These are phyloP conservation scores for Fusarium abutilonis DNA, from an alignment of 2,329 filamentous ascomycete species.

Conservation along the genomic window DNA sequence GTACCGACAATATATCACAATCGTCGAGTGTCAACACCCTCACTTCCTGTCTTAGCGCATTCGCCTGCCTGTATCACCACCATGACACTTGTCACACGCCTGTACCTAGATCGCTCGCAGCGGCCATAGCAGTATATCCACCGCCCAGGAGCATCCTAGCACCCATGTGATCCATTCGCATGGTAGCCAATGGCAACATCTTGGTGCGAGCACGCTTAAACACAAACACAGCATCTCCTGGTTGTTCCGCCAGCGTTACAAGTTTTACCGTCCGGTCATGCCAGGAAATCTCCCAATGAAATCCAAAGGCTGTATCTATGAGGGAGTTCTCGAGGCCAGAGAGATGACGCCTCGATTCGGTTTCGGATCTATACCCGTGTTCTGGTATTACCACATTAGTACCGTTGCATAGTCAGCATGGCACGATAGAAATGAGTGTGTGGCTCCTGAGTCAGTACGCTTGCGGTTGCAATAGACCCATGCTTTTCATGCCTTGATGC, in stretches of 20 bases:
- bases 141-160: conserved; percentile 23
- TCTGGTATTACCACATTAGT: conserved; percentile 37
- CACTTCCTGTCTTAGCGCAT: conserved; percentile 4
- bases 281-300: conserved; percentile 9
- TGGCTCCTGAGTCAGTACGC: conserved; percentile 20
- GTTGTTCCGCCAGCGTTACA: conserved; percentile 17
- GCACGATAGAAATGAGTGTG: conserved; percentile 36
- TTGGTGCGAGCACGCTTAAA: conserved; percentile 15
- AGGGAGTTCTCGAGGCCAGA: conserved; percentile 19
- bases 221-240: conserved; percentile 5
- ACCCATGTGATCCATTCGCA: conserved; percentile 40
- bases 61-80: not conserved
- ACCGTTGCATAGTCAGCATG: conserved; percentile 41
- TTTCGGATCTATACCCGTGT: conserved; percentile 33
- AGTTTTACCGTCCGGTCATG: conserved; percentile 5
- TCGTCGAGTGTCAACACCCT: conserved; percentile 2
- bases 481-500: not conserved
- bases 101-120: conserved; percentile 7
- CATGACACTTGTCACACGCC: conserved; percentile 8
- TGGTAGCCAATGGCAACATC: conserved; percentile 39
- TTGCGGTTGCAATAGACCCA: conserved; percentile 2
- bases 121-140: conserved; percentile 11
- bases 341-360: conserved; percentile 23
- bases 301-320: not conserved
- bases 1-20: not conserved